Percentiles rank a stretch among this genome's conserved stretches.
Conservation (phyloP, 257 asterid genomes). For the Primulina tabacum region DNA sequence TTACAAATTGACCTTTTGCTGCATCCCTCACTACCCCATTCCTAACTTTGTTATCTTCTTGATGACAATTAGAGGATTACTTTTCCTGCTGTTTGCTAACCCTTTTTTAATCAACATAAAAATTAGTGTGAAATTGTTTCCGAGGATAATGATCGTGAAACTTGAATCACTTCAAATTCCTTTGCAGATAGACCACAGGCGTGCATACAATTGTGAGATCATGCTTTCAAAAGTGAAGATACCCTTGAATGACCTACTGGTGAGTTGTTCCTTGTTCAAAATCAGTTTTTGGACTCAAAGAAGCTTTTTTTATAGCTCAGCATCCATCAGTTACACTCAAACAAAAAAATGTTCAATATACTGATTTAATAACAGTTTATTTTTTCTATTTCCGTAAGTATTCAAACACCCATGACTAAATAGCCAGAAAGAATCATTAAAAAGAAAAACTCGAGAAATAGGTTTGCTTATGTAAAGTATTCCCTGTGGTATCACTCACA, state of each 20-base stretch:
- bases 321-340: background rate
- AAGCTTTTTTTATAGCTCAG: background rate
- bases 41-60: background rate
- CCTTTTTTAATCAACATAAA: background rate
- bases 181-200: slow-evolving; percentile 83
- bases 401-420: background rate
- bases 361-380: background rate
- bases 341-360: too few relatives aligned
- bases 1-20: background rate
- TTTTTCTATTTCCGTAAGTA: background rate
- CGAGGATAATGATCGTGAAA: slow-evolving; percentile 20
- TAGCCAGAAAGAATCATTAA: too few relatives aligned
- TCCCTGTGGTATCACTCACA: background rate
- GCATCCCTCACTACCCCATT: slow-evolving; percentile 5
- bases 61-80: background rate
- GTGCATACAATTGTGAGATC: slow-evolving; percentile 95
- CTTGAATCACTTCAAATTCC: slow-evolving; percentile 12
- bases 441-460: background rate
- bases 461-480: background rate
- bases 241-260: slow-evolving; percentile 83
- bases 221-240: slow-evolving; percentile 92
- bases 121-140: slow-evolving; percentile 1
- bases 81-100: background rate
- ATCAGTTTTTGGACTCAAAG: background rate
- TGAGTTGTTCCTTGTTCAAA: slow-evolving; percentile 29